phyloP scores from a whole-genome alignment of 2,329 filamentous ascomycete species.

The Botryotinia narcissicola region DNA sequence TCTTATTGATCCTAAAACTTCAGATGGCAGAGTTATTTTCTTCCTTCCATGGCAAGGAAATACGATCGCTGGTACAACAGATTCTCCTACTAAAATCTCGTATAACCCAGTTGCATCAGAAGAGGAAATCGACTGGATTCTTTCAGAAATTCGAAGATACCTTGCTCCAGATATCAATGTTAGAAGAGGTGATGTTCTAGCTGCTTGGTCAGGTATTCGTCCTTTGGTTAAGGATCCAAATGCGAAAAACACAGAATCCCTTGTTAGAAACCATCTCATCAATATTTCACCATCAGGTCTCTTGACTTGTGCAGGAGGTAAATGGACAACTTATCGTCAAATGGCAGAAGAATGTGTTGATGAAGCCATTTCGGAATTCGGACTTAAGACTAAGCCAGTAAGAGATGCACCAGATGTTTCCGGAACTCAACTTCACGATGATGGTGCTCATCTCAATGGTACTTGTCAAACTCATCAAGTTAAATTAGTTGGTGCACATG shows the following conservation, averaged over 20 bases:
- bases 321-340: slow-evolving; percentile 91
- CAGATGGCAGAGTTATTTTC: slow-evolving; percentile 87
- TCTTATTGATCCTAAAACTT: slow-evolving; percentile 80
- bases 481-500: slow-evolving; percentile 78
- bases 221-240: slow-evolving; percentile 85
- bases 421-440: slow-evolving; percentile 67
- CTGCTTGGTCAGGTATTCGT: slow-evolving; percentile 85
- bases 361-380: slow-evolving; percentile 69
- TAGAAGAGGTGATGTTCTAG: slow-evolving; percentile 80
- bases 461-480: slow-evolving; percentile 81
- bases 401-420: slow-evolving; percentile 63
- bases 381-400: slow-evolving; percentile 56
- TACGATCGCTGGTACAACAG: slow-evolving; percentile 86
- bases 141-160: slow-evolving; percentile 79
- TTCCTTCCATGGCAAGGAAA: slow-evolving; percentile 93
- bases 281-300: slow-evolving; percentile 77
- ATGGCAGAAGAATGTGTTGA: slow-evolving; percentile 92
- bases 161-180: slow-evolving; percentile 82
- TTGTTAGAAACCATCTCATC: slow-evolving; percentile 83
- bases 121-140: slow-evolving; percentile 83
- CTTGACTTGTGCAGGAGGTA: slow-evolving; percentile 81
- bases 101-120: slow-evolving; percentile 75
- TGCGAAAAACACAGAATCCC: slow-evolving; percentile 79
- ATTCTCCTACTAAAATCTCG: slow-evolving; percentile 70
- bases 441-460: slow-evolving; percentile 68